Evolutionary conservation across 2,329 filamentous ascomycete species (phyloP).

Genomic region (Teratosphaeria pseudoeucalypti): DNA sequence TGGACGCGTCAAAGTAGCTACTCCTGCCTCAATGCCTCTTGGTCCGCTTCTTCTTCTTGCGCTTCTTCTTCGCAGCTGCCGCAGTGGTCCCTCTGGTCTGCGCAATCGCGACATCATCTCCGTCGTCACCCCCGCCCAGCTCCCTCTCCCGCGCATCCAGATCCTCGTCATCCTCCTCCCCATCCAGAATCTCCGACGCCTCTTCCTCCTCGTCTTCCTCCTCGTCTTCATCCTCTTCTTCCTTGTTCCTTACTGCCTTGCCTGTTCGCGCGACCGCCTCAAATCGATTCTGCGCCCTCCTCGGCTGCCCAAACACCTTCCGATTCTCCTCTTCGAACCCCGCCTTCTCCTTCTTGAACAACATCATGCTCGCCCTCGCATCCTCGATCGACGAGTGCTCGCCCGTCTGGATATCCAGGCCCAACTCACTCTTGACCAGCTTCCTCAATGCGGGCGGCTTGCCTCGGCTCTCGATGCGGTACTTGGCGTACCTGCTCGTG

Average conservation of each 20-base stretch:
- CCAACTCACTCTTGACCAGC: conserved; percentile 46
- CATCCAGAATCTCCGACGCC: neutral
- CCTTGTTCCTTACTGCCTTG: neutral
- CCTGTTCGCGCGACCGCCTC: neutral
- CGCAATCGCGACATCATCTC: neutral
- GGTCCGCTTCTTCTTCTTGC: neutral
- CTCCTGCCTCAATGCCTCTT: neutral
- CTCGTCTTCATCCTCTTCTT: neutral
- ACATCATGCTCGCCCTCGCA: conserved; percentile 77
- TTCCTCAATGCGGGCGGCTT: conserved; percentile 58
- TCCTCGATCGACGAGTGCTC: conserved; percentile 60
- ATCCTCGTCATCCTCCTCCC: neutral
- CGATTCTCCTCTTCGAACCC: conserved; percentile 75
- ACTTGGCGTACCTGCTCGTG: conserved; percentile 67
- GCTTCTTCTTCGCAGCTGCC: neutral
- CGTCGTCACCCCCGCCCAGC: neutral
- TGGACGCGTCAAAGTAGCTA: neutral
- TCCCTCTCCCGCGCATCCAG: neutral
- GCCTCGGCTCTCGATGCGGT: conserved; percentile 58
- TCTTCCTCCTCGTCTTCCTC: neutral
- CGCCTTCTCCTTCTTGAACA: conserved; percentile 74
- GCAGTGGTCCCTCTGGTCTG: neutral
- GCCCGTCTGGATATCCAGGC: conserved; percentile 49
- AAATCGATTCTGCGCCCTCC: neutral
- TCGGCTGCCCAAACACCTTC: conserved; percentile 45